Conservation (phyloP, 495 filamentous ascomycete species). For the Cryomyces antarcticus region DNA sequence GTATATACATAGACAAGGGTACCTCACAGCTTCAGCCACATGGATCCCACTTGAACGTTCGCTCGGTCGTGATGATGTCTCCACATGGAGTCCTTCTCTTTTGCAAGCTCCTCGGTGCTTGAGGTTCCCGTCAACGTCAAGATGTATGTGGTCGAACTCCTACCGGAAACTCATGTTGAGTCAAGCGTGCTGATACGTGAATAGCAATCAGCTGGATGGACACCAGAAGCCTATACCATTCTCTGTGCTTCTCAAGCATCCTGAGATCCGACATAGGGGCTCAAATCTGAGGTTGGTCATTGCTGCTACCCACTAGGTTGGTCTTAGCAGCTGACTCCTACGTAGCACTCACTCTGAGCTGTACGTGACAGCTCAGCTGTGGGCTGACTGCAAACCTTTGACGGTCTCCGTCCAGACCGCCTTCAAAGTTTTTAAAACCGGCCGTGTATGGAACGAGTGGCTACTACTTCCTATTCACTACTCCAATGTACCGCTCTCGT, state of each 20-base stretch:
- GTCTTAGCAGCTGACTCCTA: background rate
- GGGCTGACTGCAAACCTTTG: conserved; percentile 87
- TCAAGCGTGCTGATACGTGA: conserved; percentile 2
- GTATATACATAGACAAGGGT: background rate
- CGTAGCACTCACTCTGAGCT: conserved; percentile 53
- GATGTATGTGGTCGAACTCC: conserved; percentile 29
- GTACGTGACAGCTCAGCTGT: conserved; percentile 80
- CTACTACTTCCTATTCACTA: conserved; percentile 68
- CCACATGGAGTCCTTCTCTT: conserved; percentile 81
- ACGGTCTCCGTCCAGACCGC: conserved; percentile 81
- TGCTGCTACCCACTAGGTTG: background rate
- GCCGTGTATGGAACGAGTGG: conserved; percentile 91
- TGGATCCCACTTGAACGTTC: background rate
- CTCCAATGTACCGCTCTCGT: conserved; percentile 52
- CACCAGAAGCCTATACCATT: conserved; percentile 57
- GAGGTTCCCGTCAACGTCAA: conserved; percentile 62
- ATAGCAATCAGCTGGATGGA: conserved; percentile 70
- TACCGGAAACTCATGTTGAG: background rate
- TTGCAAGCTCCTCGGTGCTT: conserved; percentile 66
- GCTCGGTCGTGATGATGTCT: background rate
- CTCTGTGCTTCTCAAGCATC: conserved; percentile 54
- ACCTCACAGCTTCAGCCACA: background rate
- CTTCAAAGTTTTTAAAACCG: conserved; percentile 68
- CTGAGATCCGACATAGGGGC: conserved; percentile 66
- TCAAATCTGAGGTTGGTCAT: conserved; percentile 41